Evolutionary conservation across 176 grass and related monocot genomes (phyloP).

Genomic region (Oryza australiensis): DNA sequence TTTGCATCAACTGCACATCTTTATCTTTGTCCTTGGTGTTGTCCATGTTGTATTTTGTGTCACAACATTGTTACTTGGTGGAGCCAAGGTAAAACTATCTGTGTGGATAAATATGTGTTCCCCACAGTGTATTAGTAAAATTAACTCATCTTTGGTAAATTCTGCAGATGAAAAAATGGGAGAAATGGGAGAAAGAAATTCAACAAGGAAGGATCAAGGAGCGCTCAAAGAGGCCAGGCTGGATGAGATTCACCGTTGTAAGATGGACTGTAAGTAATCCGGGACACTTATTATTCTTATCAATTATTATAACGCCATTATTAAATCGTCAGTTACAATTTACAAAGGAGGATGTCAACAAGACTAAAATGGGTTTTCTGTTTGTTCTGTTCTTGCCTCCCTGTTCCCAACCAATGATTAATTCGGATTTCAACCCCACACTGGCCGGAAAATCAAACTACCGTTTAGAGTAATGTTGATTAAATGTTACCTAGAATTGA

Average conservation of each 20-base stretch:
- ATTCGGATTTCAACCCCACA: background rate
- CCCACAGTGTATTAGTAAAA: background rate
- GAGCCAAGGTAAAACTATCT: conserved; percentile 57
- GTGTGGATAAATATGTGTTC: background rate
- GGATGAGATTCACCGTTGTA: conserved; percentile 41
- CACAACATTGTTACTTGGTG: conserved; percentile 69
- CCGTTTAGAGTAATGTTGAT: background rate
- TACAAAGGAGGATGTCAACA: background rate
- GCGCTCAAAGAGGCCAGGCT: conserved; percentile 22
- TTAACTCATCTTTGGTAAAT: conserved; percentile 19
- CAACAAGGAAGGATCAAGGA: conserved; percentile 35
- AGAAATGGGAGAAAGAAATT: conserved; percentile 57
- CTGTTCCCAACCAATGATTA: background rate
- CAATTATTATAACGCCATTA: background rate
- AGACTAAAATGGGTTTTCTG: background rate
- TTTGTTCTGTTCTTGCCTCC: background rate
- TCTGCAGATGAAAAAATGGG: conserved; percentile 61
- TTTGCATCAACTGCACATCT: conserved; percentile 73
- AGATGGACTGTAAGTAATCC: conserved; percentile 51
- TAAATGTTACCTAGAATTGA: background rate
- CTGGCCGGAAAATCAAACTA: background rate
- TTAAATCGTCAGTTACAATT: background rate
- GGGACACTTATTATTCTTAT: conserved; percentile 19
- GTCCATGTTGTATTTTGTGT: conserved; percentile 67
- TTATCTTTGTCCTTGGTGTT: conserved; percentile 72